These are phyloP conservation scores for Harrya chromipes DNA, from an alignment of 768 basidiomycete genomes.

Conservation along the genomic window DNA sequence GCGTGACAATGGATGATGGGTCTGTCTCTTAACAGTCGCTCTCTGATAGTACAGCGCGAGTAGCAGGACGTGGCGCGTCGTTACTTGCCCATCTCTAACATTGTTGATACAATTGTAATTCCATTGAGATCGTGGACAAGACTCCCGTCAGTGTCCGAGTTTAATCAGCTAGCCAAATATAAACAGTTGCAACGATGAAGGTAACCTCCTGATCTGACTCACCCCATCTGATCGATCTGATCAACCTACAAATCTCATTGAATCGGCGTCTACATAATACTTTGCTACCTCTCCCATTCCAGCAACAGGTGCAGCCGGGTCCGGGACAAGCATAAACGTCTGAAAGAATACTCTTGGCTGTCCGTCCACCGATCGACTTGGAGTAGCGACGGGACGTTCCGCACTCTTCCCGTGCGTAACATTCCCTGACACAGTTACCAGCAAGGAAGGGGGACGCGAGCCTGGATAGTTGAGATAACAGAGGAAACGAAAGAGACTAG, in stretches of 20 bases:
- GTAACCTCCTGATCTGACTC: not conserved
- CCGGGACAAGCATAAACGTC: slow-evolving; percentile 82
- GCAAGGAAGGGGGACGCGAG: slow-evolving; percentile 71
- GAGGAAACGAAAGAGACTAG: slow-evolving; percentile 4
- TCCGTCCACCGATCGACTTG: slow-evolving; percentile 56
- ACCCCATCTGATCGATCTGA: slow-evolving; percentile 28
- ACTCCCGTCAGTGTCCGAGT: too few relatives aligned
- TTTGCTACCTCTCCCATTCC: slow-evolving; percentile 74
- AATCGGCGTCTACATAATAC: slow-evolving; percentile 78
- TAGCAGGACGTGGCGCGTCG: too few relatives aligned
- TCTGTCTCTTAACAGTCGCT: too few relatives aligned
- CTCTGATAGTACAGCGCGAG: too few relatives aligned
- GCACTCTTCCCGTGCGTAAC: slow-evolving; percentile 68
- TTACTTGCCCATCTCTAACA: too few relatives aligned
- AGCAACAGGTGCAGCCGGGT: slow-evolving; percentile 58
- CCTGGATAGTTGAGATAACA: slow-evolving; percentile 41
- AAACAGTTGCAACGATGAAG: not conserved
- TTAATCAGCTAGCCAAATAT: not conserved
- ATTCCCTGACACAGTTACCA: slow-evolving; percentile 77
- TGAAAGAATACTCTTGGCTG: slow-evolving; percentile 86
- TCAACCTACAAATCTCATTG: slow-evolving; percentile 79
- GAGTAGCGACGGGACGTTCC: slow-evolving; percentile 52
- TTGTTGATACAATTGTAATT: not conserved
- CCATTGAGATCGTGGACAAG: not conserved
- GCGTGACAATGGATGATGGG: too few relatives aligned